Base-by-base conservation (phyloP, 345 rosid species). In the Sisymbrium altissimum region DNA sequence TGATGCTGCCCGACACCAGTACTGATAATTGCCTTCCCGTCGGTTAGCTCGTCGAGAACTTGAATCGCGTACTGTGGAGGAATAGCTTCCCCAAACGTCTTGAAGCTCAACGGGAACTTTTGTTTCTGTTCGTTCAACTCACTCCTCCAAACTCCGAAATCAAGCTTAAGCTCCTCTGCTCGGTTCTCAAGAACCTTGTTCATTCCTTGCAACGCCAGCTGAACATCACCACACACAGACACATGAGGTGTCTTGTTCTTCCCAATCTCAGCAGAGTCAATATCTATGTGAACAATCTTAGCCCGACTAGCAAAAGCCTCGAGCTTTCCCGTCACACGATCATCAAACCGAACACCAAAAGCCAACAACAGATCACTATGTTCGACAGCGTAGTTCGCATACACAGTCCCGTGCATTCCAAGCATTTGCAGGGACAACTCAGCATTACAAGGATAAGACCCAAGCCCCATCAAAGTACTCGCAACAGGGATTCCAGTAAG, bases 1-100 rank as follows among this genome's bases (percentile, higher is more conserved):
- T 96, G 98, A 84, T 96, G 99, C 65, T 96, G 99, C 13, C 98
- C 99, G 15, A 92, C 98, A 65, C 99, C 97, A 2, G 99, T 96
- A 48, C 96, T 90, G 13, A 96, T 64, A 53, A 96, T 92, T 0
- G 98, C 99, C 41, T 90, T 83, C 53, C 99, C 96, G 8, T 74
- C 67, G 0, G 99, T 92, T 72, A 96, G 74, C 77, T 92, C 98
- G 68, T 90, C 96, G 21, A 96, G 98, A 58, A 89, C 80, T 77
- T 92, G 85, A 75, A 92, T 90, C 3, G 93, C 99, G 54, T 90
- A 84, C 72, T 96, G 98, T 11, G 98, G 99, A 69, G 96, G 96
- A 75, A 96, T 96, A 2, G 89, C 89, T 48, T 96, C 96, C 7
- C 81, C 99, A 41, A 90, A 92, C 5, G 97, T 90, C 87, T 96